phyloP scores from a whole-genome alignment of 164 flowering plant species.

The Echeveria elegans region DNA sequence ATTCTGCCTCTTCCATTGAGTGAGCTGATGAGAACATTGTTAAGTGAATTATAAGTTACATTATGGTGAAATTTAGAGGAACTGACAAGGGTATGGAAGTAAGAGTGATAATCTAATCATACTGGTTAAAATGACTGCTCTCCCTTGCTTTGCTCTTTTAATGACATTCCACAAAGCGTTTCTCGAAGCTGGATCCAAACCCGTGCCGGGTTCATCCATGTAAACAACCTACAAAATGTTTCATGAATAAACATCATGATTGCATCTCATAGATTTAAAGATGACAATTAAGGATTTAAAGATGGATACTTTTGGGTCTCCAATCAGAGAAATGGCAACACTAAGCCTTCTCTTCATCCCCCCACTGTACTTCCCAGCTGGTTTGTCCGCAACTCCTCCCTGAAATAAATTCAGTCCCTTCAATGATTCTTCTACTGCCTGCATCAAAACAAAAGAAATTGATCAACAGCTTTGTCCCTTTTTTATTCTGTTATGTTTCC shows the following conservation, averaged over 20 bases:
- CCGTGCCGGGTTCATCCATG: conserved; percentile 99
- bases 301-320: conserved; percentile 76
- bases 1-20: conserved; percentile 99
- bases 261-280: neutral
- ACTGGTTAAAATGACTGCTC: conserved; percentile 94
- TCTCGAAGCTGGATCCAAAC: conserved; percentile 97
- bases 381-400: conserved; percentile 89
- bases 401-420: conserved; percentile 67
- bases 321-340: conserved; percentile 91
- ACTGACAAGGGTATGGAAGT: neutral
- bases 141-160: conserved; percentile 75
- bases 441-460: conserved; percentile 11
- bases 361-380: conserved; percentile 87
- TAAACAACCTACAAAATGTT: conserved; percentile 65
- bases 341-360: conserved; percentile 99
- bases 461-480: neutral
- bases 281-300: neutral
- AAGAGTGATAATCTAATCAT: conserved; percentile 14
- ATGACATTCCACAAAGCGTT: conserved; percentile 84
- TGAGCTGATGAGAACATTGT: conserved; percentile 49
- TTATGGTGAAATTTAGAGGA: neutral
- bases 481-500: conserved; percentile 8
- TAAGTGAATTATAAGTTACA: neutral
- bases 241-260: neutral
- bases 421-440: conserved; percentile 97